Base-by-base conservation (phyloP, 1,284 basidiomycete species). In the Erythrobasidium hasegawianum region DNA sequence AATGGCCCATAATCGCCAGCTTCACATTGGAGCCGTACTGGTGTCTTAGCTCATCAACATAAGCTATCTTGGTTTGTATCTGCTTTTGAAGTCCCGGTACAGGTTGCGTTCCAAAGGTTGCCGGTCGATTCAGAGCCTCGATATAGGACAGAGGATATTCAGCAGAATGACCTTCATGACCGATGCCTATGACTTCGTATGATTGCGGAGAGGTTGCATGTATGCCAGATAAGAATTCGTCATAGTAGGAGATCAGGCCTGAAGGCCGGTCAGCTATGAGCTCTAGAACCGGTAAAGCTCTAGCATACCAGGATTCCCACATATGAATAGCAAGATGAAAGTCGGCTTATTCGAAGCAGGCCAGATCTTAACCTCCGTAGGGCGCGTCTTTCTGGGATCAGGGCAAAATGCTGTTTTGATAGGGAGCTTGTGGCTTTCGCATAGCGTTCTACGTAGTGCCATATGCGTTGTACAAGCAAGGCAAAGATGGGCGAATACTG, bases 211-310 rank as follows among this genome's bases (percentile, higher is more conserved):
- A 24, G n/a, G 9, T 58, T 16, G 45, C 54, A 57, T 64, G 61
- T 43, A 66, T 41, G 27, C 27, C 18, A 11, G 64, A 52, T 11
- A 66, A 38, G 47, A 66, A 66, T 8, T 58, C 47, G 22, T 58
- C 57, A 27, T 66, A 66, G 33, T 66, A 66, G 8, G 33, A 56
- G 18, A 66, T 49, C 22, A 66, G 43, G 40, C 64, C 64, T 59
- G 16, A 18, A 14, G 18, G 29, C 26, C 38, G 9, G 16, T 24
- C 20, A 16, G 40, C 22, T 26, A 24, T 18, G n/a, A 8, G 45
- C n/a, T 40, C 7, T 11, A 14, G 40, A n/a, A 5, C 7, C 41
- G 18, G 57, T 45, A n/a, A 16, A 24, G 13, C n/a, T 22, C 20
- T 29, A 4, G 26, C 55, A 16, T 38, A 64, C 61, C 61, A 33